Percentiles rank a stretch among this genome's conserved stretches.
phyloP scores from a whole-genome alignment of 139 green algal genomes.

The Deuterostichococcus epilithicus region DNA sequence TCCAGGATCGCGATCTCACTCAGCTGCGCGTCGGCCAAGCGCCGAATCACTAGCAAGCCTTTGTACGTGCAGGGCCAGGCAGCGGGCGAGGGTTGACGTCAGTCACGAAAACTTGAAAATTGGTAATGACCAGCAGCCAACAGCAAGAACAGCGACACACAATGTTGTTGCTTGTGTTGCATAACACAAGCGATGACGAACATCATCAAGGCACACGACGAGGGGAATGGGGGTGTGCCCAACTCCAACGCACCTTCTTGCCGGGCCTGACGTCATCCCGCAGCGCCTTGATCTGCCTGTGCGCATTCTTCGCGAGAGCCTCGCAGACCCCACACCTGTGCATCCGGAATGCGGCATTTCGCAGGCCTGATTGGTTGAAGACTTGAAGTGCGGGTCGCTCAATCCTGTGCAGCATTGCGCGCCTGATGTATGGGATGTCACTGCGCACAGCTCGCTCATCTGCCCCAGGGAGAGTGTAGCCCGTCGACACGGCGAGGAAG shows the following conservation, averaged over 20 bases:
- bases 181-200: neutral
- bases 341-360: no score
- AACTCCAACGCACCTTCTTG: conserved; percentile 12
- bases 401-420: no score
- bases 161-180: no score
- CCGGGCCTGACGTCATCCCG: conserved; percentile 15
- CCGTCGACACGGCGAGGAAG: neutral
- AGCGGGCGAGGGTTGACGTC: no score
- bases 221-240: no score
- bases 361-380: no score
- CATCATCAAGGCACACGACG: no score
- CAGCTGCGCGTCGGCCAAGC: conserved; percentile 10
- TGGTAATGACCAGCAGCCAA: neutral
- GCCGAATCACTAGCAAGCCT: no score
- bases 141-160: neutral
- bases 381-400: no score
- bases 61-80: no score
- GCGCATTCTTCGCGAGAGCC: conserved; percentile 38
- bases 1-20: conserved; percentile 63
- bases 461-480: neutral
- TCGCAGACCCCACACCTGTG: conserved; percentile 44
- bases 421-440: neutral
- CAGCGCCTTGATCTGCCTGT: conserved; percentile 29
- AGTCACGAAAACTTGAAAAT: neutral
- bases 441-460: neutral